These are phyloP conservation scores for Clonostachys sp. DNA, from an alignment of 2,329 filamentous ascomycete species.

Conservation along the genomic window DNA sequence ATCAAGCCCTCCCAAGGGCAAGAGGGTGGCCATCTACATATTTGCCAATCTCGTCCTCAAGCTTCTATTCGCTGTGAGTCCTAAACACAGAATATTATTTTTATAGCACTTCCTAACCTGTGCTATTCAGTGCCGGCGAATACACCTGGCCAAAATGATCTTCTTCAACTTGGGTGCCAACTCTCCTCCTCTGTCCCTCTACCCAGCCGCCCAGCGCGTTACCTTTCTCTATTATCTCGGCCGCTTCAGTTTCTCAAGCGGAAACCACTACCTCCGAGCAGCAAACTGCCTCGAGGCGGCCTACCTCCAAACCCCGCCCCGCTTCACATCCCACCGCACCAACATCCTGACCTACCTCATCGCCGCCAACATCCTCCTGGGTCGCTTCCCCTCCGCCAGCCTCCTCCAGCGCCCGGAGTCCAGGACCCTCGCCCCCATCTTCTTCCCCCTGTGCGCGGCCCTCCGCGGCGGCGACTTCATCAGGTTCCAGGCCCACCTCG, in stretches of 20 bases:
- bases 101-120: background rate
- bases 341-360: conserved; percentile 82
- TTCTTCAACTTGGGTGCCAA: conserved; percentile 84
- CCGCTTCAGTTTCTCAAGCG: conserved; percentile 81
- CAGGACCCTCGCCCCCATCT: conserved; percentile 56
- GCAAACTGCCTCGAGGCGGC: conserved; percentile 72
- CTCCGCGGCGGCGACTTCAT: conserved; percentile 72
- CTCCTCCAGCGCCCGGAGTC: conserved; percentile 72
- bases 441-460: conserved; percentile 67
- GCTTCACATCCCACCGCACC: conserved; percentile 68
- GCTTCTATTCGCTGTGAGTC: conserved; percentile 72
- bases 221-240: conserved; percentile 95
- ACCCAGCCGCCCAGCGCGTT: conserved; percentile 81
- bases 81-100: background rate
- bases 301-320: conserved; percentile 62
- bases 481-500: conserved; percentile 66
- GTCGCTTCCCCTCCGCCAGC: conserved; percentile 67
- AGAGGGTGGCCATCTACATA: conserved; percentile 82
- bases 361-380: conserved; percentile 76
- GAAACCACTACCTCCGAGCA: conserved; percentile 77
- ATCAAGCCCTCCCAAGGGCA: conserved; percentile 70
- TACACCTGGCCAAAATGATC: conserved; percentile 79
- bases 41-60: conserved; percentile 89
- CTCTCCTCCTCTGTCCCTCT: conserved; percentile 75
- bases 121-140: conserved; percentile 65